phyloP scores from a whole-genome alignment of 208 protist genomes.

The Vickermania spadyakhi region DNA sequence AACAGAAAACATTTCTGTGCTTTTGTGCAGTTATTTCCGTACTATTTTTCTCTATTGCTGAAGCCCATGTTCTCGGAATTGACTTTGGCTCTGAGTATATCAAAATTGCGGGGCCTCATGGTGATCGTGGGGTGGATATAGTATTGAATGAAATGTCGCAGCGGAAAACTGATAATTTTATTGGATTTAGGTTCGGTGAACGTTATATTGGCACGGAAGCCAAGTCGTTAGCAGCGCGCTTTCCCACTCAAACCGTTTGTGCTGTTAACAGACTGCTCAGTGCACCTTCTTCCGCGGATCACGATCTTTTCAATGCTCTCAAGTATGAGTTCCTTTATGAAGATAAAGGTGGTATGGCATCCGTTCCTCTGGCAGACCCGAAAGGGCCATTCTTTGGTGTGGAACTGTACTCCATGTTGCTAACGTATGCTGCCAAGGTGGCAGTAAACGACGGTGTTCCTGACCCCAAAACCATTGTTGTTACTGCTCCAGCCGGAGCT shows the following conservation, averaged over 20 bases:
- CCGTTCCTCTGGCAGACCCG: constrained; percentile 35
- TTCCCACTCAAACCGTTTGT: constrained; percentile 59
- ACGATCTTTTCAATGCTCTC: constrained; percentile 11
- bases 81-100: constrained; percentile 86
- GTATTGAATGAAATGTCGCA: constrained; percentile 92
- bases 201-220: constrained; percentile 86
- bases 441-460: constrained; percentile 36
- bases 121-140: constrained; percentile 77
- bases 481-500: constrained; percentile 71
- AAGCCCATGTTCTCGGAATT: constrained; percentile 68
- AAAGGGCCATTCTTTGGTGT: constrained; percentile 64
- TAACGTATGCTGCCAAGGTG: constrained; percentile 54
- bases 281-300: constrained; percentile 17
- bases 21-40: neutral
- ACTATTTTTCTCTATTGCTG: neutral
- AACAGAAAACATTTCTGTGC: neutral
- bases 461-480: constrained; percentile 56
- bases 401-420: constrained; percentile 83
- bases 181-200: constrained; percentile 88
- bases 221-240: constrained; percentile 77
- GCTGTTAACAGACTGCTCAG: constrained; percentile 66
- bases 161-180: constrained; percentile 87
- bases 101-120: constrained; percentile 59
- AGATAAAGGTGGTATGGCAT: constrained; percentile 33
- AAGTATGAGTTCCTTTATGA: constrained; percentile 41